Conservation (phyloP, 163 green algal species). For the Chloroidium sp. region DNA sequence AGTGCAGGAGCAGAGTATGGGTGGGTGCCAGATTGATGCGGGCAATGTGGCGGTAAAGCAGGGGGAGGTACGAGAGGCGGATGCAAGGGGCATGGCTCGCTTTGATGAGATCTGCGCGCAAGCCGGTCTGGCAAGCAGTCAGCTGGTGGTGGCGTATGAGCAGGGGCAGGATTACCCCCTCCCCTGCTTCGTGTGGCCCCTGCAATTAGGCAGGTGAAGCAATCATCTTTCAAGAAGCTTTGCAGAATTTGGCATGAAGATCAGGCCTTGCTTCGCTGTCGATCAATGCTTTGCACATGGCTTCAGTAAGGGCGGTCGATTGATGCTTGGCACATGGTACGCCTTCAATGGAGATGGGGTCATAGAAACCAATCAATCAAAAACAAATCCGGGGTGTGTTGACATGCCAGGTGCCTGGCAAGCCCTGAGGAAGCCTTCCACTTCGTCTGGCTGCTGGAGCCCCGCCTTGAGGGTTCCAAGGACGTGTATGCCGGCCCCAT, state of each 20-base stretch:
- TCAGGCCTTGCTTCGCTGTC: neutral
- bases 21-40: neutral
- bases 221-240: too few relatives aligned
- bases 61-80: neutral
- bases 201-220: neutral
- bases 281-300: neutral
- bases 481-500: neutral
- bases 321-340: too few relatives aligned
- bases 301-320: too few relatives aligned
- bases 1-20: neutral
- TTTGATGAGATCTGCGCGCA: neutral
- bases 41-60: neutral
- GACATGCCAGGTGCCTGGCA: constrained; percentile 10
- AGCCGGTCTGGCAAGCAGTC: neutral
- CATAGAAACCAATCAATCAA: too few relatives aligned
- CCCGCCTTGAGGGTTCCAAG: constrained; percentile 13
- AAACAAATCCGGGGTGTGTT: neutral
- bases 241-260: too few relatives aligned
- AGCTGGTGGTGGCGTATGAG: neutral
- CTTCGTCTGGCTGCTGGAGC: constrained; percentile 32
- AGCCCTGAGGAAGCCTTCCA: constrained; percentile 27
- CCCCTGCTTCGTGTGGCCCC: neutral
- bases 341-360: too few relatives aligned
- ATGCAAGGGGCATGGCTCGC: neutral
- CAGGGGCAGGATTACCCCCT: neutral